Evolutionary conservation across 306 rosid species (phyloP), one percentile per base, ranked within the genome.

Genomic region (Lablab purpureus): DNA sequence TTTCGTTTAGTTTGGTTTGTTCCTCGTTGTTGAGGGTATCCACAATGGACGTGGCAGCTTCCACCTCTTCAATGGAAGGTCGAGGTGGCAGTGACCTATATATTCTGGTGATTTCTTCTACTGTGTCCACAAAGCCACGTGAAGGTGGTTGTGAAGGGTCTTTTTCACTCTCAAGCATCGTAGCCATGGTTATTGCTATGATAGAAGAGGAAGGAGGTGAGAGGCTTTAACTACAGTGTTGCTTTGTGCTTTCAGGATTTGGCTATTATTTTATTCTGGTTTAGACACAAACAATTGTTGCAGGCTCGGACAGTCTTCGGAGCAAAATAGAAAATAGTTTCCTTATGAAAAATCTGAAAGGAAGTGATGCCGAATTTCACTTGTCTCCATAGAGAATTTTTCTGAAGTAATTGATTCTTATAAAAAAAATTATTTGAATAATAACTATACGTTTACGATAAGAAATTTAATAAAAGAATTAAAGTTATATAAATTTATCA

Each of bases 21-120:
- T 95, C 94, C 64, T 91, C 90, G 77, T 41, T 83, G 73, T 87
- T 71, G 23, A 91, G 87, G 18, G 98, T 88, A 13, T 92, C 82
- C 7, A 92, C 45, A 1, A 87, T 85, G 30, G 87, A 85, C 30
- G 73, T 77, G 67, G 98, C 97, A 18, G 98, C 99, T 87, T 91
- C 97, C 6, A 95, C 79, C 37, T 91, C 95, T 73, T 92, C 89
- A 43, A 91, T 78, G 73, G 97, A 83, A 59, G 99, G 96, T 23
- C 99, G 75, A 43, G 85, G 90, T 23, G 99, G 97, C n/a, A 95
- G 91, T 25, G 99, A 95, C 40, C 82, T 62, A 54, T 85, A 95
- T 43, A 84, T 84, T 67, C 36, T 56, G 67, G 90, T 90, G 81
- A 95, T 89, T 66, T 95, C 92, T 67, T 85, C 76, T 2, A 92